Percentiles rank a stretch among this genome's conserved stretches.
Conservation (phyloP, 805 yeast genomes). For the Wickerhamomyces ciferrii region DNA sequence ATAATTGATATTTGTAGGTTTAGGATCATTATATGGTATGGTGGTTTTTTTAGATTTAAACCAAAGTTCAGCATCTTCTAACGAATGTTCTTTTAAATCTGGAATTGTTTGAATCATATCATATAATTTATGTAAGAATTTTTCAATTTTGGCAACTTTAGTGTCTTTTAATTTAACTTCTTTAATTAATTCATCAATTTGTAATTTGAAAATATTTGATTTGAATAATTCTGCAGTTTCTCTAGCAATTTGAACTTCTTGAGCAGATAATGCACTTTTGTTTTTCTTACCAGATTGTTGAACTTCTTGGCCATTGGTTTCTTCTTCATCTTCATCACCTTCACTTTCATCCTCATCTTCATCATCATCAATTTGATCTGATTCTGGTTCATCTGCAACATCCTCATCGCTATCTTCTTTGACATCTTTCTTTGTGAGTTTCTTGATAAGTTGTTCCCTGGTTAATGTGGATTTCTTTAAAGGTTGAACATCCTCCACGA, state of each 20-base stretch:
- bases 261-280: slow-evolving; percentile 46
- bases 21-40: slow-evolving; percentile 89
- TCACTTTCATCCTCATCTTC: slow-evolving; percentile 24
- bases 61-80: slow-evolving; percentile 54
- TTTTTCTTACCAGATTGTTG: slow-evolving; percentile 5
- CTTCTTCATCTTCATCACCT: slow-evolving; percentile 23
- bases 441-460: slow-evolving; percentile 15
- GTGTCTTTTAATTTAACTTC: slow-evolving; percentile 75
- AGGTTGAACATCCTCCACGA: slow-evolving; percentile 7
- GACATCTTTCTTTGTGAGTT: slow-evolving; percentile 5
- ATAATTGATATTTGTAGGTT: slow-evolving; percentile 69
- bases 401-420: slow-evolving; percentile 4
- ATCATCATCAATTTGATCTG: slow-evolving; percentile 10
- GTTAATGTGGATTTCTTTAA: slow-evolving; percentile 16
- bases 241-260: slow-evolving; percentile 85
- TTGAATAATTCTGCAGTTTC: slow-evolving; percentile 94
- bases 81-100: slow-evolving; percentile 40
- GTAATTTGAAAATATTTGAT: slow-evolving; percentile 90
- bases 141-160: slow-evolving; percentile 62
- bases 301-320: slow-evolving; percentile 8
- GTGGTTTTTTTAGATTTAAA: slow-evolving; percentile 48
- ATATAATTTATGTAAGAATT: slow-evolving; percentile 68
- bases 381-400: slow-evolving; percentile 2
- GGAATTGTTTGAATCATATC: slow-evolving; percentile 64
- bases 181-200: slow-evolving; percentile 83